Conservation (phyloP, 164 flowering plant species). For the Litsea cubeba region DNA sequence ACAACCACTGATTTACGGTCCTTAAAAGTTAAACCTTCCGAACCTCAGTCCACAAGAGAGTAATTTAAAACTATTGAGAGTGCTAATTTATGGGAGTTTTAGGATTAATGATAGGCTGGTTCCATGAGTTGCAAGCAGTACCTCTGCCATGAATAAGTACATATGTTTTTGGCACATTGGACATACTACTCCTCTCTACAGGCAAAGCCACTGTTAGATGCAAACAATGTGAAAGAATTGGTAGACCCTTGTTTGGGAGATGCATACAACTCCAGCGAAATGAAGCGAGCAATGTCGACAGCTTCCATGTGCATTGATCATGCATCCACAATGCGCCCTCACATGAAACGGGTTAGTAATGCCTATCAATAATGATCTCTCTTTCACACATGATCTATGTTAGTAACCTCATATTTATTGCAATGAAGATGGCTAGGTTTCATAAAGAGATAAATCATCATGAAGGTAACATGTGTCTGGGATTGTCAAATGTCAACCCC, state of each 20-base stretch:
- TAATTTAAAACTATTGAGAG: too few relatives aligned
- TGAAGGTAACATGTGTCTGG: too few relatives aligned
- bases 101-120: too few relatives aligned
- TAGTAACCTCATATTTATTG: neutral
- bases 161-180: neutral
- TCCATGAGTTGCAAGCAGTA: too few relatives aligned
- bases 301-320: slow-evolving; percentile 89
- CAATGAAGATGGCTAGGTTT: neutral
- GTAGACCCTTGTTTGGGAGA: slow-evolving; percentile 68
- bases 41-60: too few relatives aligned
- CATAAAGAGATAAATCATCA: neutral
- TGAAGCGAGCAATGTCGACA: slow-evolving; percentile 54
- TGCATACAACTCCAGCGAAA: slow-evolving; percentile 42
- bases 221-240: slow-evolving; percentile 43
- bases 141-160: too few relatives aligned
- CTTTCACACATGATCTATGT: neutral
- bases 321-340: slow-evolving; percentile 52
- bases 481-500: too few relatives aligned
- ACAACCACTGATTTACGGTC: too few relatives aligned
- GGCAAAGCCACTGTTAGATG: slow-evolving; percentile 86
- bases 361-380: neutral
- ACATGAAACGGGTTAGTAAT: slow-evolving; percentile 57
- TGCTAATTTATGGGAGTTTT: too few relatives aligned
- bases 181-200: slow-evolving; percentile 6
- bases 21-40: too few relatives aligned